Conservation (phyloP, 805 yeast genomes). For the Candida ficus region DNA sequence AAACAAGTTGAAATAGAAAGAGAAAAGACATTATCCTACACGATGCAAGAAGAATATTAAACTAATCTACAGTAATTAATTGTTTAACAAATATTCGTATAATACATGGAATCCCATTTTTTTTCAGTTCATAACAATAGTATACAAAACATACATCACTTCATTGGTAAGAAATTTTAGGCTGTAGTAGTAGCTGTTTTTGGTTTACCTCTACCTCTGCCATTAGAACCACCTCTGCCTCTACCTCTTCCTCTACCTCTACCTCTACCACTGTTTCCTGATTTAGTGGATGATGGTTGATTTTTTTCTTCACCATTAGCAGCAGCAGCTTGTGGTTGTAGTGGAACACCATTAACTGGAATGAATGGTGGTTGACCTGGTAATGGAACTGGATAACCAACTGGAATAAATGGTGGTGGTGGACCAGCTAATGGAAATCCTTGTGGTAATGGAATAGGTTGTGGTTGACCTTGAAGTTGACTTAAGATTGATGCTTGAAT, state of each 20-base stretch:
- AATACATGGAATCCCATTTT: not conserved
- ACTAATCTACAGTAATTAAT: too few relatives aligned
- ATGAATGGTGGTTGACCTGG: too few relatives aligned
- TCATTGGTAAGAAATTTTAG: not conserved
- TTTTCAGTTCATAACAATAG: conserved; percentile 1
- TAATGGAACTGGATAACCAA: conserved; percentile 21
- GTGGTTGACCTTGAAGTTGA: conserved; percentile 22
- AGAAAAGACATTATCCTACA: conserved; percentile 26
- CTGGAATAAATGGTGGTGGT: conserved; percentile 8
- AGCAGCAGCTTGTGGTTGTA: not conserved
- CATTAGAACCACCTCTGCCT: conserved; percentile 9
- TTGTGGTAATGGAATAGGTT: conserved; percentile 10
- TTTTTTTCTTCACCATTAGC: too few relatives aligned
- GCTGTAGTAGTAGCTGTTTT: conserved; percentile 1
- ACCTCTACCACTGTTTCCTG: conserved; percentile 7
- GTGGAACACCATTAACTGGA: conserved; percentile 3
- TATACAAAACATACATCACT: not conserved
- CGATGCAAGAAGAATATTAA: conserved; percentile 36
- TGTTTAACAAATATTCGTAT: not conserved
- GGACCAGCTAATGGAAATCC: conserved; percentile 10
- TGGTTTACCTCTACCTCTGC: conserved; percentile 1
- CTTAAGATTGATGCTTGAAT: conserved; percentile 26
- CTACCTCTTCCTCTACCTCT: conserved; percentile 21
- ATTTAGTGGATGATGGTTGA: too few relatives aligned
- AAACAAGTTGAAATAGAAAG: conserved; percentile 34